phyloP scores from a whole-genome alignment of 176 grass and related monocot genomes.

The Avena atlantica region DNA sequence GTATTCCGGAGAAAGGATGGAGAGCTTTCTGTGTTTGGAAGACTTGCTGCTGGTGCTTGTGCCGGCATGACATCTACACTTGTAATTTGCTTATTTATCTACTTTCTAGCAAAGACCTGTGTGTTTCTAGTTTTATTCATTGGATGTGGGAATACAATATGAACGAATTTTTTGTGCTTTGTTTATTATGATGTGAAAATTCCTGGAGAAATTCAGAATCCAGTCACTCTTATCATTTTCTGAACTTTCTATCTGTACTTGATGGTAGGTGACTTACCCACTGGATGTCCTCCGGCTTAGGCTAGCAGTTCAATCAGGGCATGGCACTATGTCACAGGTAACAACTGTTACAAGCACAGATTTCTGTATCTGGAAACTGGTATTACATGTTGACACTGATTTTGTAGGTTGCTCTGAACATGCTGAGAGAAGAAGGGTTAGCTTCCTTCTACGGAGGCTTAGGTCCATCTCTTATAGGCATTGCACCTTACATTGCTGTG shows the following conservation, averaged over 20 bases:
- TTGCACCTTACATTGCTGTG: constrained; percentile 97
- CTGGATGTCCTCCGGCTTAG: constrained; percentile 96
- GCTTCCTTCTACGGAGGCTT: constrained; percentile 90
- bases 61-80: constrained; percentile 99
- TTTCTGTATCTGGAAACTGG: constrained; percentile 20
- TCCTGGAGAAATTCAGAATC: not conserved
- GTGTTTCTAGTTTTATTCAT: constrained; percentile 27
- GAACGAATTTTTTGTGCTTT: not conserved
- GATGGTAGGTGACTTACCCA: constrained; percentile 91
- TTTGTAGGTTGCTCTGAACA: constrained; percentile 92
- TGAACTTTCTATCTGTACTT: constrained; percentile 42
- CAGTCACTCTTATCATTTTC: not conserved
- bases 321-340: constrained; percentile 93
- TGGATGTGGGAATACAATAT: not conserved
- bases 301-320: constrained; percentile 92
- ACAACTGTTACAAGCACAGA: constrained; percentile 12
- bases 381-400: constrained; percentile 44
- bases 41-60: constrained; percentile 93
- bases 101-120: not conserved
- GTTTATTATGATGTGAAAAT: constrained; percentile 3
- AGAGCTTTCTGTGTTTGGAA: constrained; percentile 88
- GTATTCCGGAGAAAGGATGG: constrained; percentile 83
- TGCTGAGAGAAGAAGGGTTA: constrained; percentile 92
- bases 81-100: constrained; percentile 73
- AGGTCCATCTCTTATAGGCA: constrained; percentile 93